A percentile compares a stretch with the other conserved stretches of the same genome.
Conservation (phyloP, 2,329 filamentous ascomycete species). For the Pyrenophora graminea region DNA sequence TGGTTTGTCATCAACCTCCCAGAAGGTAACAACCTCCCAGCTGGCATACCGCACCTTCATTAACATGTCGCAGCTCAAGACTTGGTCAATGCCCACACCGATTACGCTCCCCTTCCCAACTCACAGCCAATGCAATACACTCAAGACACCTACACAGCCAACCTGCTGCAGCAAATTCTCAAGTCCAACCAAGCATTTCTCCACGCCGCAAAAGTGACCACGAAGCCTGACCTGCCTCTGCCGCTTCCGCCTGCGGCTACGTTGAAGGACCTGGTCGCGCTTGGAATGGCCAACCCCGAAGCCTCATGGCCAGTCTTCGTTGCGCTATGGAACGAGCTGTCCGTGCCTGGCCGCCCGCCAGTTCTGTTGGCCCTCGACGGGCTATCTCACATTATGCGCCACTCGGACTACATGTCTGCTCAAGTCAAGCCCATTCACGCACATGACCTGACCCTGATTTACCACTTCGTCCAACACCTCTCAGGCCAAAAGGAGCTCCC, state of each 20-base stretch:
- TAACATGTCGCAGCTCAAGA: constrained; percentile 68
- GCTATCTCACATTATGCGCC: constrained; percentile 77
- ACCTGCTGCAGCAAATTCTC: constrained; percentile 72
- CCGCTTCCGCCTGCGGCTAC: constrained; percentile 62
- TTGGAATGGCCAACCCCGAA: constrained; percentile 74
- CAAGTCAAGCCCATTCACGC: constrained; percentile 78
- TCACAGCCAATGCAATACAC: constrained; percentile 63
- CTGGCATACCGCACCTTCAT: constrained; percentile 2
- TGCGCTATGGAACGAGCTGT: constrained; percentile 81
- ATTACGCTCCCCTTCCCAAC: constrained; percentile 72
- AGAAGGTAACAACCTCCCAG: constrained; percentile 66
- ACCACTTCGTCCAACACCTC: constrained; percentile 74
- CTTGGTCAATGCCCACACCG: constrained; percentile 76
- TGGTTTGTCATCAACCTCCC: constrained; percentile 91
- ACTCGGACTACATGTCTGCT: constrained; percentile 74
- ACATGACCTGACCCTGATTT: constrained; percentile 78
- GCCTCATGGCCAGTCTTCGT: constrained; percentile 79
- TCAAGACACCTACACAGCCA: constrained; percentile 77
- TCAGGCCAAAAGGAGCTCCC: constrained; percentile 52
- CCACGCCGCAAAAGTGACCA: constrained; percentile 54
- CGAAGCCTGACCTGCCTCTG: constrained; percentile 62
- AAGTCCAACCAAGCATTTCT: constrained; percentile 74
- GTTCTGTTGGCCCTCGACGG: constrained; percentile 80
- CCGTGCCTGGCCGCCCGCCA: constrained; percentile 59
- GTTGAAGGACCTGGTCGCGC: constrained; percentile 69